Evolutionary conservation across 2,329 filamentous ascomycete genomes (phyloP).

Genomic region (Helminthosporium solani): DNA sequence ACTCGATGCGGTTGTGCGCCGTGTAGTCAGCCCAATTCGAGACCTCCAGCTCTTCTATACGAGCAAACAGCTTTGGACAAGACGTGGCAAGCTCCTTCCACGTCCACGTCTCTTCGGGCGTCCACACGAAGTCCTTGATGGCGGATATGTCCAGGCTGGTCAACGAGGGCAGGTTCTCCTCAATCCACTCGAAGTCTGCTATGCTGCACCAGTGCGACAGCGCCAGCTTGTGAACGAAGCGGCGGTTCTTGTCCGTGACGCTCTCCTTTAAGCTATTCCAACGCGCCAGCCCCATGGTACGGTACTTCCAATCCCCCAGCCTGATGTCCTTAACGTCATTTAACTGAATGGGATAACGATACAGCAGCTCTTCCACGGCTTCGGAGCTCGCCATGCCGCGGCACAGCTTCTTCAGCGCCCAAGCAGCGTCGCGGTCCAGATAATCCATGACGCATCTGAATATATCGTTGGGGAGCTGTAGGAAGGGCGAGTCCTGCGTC

Average conservation of each 20-base stretch:
- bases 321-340: conserved; percentile 34
- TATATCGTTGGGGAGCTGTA: conserved; percentile 39
- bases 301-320: conserved; percentile 38
- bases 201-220: conserved; percentile 40
- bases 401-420: conserved; percentile 36
- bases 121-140: conserved; percentile 43
- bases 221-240: conserved; percentile 37
- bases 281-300: conserved; percentile 23
- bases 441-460: conserved; percentile 41
- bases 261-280: conserved; percentile 36
- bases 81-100: conserved; percentile 37
- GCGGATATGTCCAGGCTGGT: conserved; percentile 36
- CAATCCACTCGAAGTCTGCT: conserved; percentile 40
- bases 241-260: conserved; percentile 34
- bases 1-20: conserved; percentile 38
- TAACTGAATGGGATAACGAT: conserved; percentile 34
- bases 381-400: conserved; percentile 33
- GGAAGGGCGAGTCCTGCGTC: conserved; percentile 23
- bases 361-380: conserved; percentile 34
- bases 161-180: conserved; percentile 38
- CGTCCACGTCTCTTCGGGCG: conserved; percentile 40
- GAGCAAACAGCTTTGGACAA: conserved; percentile 33
- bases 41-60: conserved; percentile 37
- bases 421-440: conserved; percentile 34
- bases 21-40: conserved; percentile 42